These are phyloP conservation scores for Candida ficus DNA, from an alignment of 805 yeast genomes.

Conservation along the genomic window DNA sequence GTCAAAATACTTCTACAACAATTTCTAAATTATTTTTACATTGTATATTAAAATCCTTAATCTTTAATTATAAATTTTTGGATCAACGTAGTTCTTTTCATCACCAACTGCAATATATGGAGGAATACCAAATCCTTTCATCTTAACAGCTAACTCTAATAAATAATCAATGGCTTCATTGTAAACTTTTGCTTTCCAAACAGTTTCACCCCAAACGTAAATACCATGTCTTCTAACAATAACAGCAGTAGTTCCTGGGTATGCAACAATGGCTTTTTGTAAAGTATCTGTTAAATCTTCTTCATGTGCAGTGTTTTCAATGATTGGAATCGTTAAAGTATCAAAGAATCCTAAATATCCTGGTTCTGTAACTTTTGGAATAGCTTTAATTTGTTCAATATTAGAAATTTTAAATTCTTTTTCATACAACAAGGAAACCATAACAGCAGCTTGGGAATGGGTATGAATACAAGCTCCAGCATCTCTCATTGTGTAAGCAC, in stretches of 20 bases:
- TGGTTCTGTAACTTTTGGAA: constrained; percentile 46
- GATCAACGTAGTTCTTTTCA: constrained; percentile 25
- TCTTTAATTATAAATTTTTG: constrained; percentile 19
- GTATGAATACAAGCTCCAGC: constrained; percentile 96
- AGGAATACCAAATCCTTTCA: constrained; percentile 67
- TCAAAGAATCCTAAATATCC: constrained; percentile 73
- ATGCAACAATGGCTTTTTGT: constrained; percentile 54
- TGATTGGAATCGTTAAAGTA: constrained; percentile 78
- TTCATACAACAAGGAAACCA: constrained; percentile 66
- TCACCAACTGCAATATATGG: constrained; percentile 34
- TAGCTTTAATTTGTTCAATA: constrained; percentile 90
- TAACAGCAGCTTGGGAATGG: constrained; percentile 84
- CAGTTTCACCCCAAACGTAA: constrained; percentile 92
- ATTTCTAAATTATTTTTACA: too few species aligned
- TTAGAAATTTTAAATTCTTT: constrained; percentile 70
- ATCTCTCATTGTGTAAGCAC: constrained; percentile 56
- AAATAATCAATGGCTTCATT: constrained; percentile 92
- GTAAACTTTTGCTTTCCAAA: constrained; percentile 89
- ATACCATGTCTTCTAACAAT: constrained; percentile 91
- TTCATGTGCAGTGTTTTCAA: constrained; percentile 86
- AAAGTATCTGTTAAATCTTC: constrained; percentile 71
- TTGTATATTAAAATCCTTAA: too few species aligned
- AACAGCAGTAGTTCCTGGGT: constrained; percentile 81
- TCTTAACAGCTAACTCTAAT: constrained; percentile 77
- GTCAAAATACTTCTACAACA: too few species aligned